Evolutionary conservation across 352 stramenopile species (phyloP).

Genomic region (Globisporangium lucens): DNA sequence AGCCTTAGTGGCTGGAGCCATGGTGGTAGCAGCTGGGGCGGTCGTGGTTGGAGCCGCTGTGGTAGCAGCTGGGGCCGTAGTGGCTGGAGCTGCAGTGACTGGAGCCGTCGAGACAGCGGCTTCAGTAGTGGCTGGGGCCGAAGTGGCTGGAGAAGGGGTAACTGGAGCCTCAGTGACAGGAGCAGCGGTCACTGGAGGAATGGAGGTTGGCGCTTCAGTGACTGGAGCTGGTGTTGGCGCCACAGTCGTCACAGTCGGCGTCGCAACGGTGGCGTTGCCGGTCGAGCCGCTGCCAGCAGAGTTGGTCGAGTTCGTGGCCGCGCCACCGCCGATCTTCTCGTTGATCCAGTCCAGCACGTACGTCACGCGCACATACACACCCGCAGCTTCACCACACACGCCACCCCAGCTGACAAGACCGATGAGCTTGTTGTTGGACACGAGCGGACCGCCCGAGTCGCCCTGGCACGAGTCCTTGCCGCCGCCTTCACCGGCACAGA

Average conservation of each 20-base stretch:
- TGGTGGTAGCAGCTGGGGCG: neutral
- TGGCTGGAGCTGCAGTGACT: constrained; percentile 14
- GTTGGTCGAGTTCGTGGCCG: constrained; percentile 14
- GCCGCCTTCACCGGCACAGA: constrained; percentile 48
- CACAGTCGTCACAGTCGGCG: neutral
- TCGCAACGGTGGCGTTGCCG: constrained; percentile 11
- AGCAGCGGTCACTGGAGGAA: constrained; percentile 17
- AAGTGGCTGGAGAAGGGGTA: neutral
- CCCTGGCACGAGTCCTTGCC: constrained; percentile 63
- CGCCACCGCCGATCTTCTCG: constrained; percentile 34
- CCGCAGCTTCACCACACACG: constrained; percentile 44
- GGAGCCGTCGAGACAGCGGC: constrained; percentile 15
- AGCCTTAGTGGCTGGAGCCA: neutral
- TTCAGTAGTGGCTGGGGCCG: constrained; percentile 9
- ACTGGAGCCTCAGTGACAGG: constrained; percentile 21
- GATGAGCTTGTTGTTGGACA: constrained; percentile 45
- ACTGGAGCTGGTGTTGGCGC: constrained; percentile 3
- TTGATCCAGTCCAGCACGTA: constrained; percentile 59
- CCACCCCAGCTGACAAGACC: constrained; percentile 71
- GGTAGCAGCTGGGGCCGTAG: neutral
- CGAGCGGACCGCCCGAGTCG: constrained; percentile 62
- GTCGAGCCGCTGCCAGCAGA: constrained; percentile 3
- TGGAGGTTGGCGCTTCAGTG: constrained; percentile 3
- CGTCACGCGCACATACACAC: constrained; percentile 56
- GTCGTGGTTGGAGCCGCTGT: constrained; percentile 15